A percentile compares a stretch with the other conserved stretches of the same genome.
Evolutionary conservation across 306 rosid genomes (phyloP).

Genomic region (Vigna nakashimae): DNA sequence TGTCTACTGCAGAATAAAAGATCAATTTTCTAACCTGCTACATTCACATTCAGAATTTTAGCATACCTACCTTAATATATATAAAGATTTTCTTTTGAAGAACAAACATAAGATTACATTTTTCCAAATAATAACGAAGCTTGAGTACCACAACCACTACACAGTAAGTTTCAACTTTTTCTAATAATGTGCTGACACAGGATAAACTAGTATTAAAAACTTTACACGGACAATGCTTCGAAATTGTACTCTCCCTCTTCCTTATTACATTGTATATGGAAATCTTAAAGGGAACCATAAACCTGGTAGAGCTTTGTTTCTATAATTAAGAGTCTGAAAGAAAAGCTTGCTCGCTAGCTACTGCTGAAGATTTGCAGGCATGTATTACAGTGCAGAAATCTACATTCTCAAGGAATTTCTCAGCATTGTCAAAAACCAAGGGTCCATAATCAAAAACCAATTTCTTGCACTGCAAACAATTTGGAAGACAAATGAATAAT

Average conservation of each 20-base stretch:
- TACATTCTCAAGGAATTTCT: constrained; percentile 71
- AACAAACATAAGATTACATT: neutral
- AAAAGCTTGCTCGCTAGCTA: constrained; percentile 32
- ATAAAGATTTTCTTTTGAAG: neutral
- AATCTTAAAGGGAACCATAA: constrained; percentile 25
- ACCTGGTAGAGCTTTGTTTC: neutral
- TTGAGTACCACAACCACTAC: constrained; percentile 16
- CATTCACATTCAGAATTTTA: neutral
- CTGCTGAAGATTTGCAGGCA: constrained; percentile 59
- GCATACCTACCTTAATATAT: constrained; percentile 1
- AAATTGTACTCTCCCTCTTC: neutral
- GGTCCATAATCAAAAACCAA: constrained; percentile 81
- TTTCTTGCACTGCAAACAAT: constrained; percentile 81
- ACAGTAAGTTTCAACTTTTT: neutral
- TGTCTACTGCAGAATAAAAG: neutral
- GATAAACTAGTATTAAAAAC: neutral
- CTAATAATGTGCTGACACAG: neutral
- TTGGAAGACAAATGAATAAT: neutral
- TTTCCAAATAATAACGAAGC: constrained; percentile 1
- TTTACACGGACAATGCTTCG: constrained; percentile 10
- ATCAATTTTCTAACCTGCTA: too few species aligned
- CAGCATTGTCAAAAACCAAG: constrained; percentile 63
- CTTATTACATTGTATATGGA: neutral
- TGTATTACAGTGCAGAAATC: constrained; percentile 76
- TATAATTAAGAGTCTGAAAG: constrained; percentile 49